These are phyloP conservation scores for Magnaporthiopsis rhizophila DNA, from an alignment of 2,329 filamentous ascomycete genomes.

Conservation along the genomic window DNA sequence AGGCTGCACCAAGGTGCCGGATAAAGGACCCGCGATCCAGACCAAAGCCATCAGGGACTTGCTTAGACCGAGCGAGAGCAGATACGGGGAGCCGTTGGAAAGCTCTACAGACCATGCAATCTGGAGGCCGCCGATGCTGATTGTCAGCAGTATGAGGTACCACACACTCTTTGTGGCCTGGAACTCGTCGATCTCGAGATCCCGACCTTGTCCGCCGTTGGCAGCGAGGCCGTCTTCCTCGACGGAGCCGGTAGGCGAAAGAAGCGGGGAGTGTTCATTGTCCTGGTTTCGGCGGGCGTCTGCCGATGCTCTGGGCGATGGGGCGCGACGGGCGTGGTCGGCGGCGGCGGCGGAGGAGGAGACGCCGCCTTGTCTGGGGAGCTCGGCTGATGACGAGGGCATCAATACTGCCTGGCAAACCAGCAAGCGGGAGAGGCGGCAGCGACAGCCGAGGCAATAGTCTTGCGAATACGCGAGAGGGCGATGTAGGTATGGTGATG, in stretches of 20 bases:
- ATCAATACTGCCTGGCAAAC: conserved; percentile 16
- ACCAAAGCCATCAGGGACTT: conserved; percentile 77
- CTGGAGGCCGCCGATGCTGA: conserved; percentile 82
- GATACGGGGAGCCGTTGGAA: conserved; percentile 82
- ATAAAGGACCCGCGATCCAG: conserved; percentile 76
- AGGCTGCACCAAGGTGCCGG: conserved; percentile 71
- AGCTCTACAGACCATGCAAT: conserved; percentile 95
- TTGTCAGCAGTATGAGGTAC: conserved; percentile 79
- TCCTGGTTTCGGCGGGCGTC: conserved; percentile 17
- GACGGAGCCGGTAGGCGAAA: conserved; percentile 28
- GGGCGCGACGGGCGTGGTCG: conserved; percentile 6
- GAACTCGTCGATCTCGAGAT: conserved; percentile 35
- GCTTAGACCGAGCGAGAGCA: conserved; percentile 72
- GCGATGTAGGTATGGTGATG: neutral
- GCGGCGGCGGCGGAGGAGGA: conserved; percentile 19
- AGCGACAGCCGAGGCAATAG: neutral
- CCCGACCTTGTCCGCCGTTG: conserved; percentile 15
- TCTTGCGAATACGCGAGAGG: neutral
- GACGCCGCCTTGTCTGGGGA: conserved; percentile 17
- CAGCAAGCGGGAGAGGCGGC: conserved; percentile 14
- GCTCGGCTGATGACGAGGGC: conserved; percentile 29
- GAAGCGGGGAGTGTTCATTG: conserved; percentile 41
- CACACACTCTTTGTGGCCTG: conserved; percentile 71
- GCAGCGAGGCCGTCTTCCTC: conserved; percentile 29
- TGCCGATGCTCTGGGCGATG: conserved; percentile 12